These are phyloP conservation scores for Thalassiosira exigua DNA, from an alignment of 352 stramenopile species.

Conservation along the genomic window DNA sequence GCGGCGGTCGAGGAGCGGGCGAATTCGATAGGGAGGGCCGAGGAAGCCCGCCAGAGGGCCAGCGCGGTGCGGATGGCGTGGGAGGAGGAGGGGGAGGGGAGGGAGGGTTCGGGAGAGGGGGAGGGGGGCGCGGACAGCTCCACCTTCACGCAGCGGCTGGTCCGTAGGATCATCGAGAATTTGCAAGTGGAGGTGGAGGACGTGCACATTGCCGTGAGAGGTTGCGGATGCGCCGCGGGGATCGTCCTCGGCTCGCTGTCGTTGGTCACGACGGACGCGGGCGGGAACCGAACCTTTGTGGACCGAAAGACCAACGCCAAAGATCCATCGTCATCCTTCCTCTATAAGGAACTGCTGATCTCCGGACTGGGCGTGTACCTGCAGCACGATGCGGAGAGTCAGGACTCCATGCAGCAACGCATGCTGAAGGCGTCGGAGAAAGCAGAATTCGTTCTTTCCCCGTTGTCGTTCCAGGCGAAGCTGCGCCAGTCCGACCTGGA, in stretches of 20 bases:
- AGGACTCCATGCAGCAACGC: constrained; percentile 17
- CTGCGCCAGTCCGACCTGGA: constrained; percentile 76
- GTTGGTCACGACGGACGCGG: constrained; percentile 74
- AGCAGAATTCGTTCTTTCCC: constrained; percentile 70
- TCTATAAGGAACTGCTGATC: constrained; percentile 80
- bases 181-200: constrained; percentile 84
- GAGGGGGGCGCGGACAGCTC: constrained; percentile 8
- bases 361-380: constrained; percentile 81
- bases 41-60: constrained; percentile 62
- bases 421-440: constrained; percentile 20
- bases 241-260: constrained; percentile 73
- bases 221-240: constrained; percentile 64
- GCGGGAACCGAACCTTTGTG: constrained; percentile 77
- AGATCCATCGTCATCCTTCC: constrained; percentile 61
- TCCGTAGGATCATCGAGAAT: constrained; percentile 84
- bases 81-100: constrained; percentile 26
- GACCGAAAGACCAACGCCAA: constrained; percentile 64
- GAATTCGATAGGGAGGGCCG: constrained; percentile 56
- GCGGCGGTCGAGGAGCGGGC: constrained; percentile 37
- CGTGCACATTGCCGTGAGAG: constrained; percentile 72
- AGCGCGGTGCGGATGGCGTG: constrained; percentile 60
- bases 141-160: constrained; percentile 73
- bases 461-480: constrained; percentile 79
- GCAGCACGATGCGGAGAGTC: constrained; percentile 56
- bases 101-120: background rate